These are phyloP conservation scores for Oryza punctata DNA, from an alignment of 176 grass and related monocot genomes.

Conservation along the genomic window DNA sequence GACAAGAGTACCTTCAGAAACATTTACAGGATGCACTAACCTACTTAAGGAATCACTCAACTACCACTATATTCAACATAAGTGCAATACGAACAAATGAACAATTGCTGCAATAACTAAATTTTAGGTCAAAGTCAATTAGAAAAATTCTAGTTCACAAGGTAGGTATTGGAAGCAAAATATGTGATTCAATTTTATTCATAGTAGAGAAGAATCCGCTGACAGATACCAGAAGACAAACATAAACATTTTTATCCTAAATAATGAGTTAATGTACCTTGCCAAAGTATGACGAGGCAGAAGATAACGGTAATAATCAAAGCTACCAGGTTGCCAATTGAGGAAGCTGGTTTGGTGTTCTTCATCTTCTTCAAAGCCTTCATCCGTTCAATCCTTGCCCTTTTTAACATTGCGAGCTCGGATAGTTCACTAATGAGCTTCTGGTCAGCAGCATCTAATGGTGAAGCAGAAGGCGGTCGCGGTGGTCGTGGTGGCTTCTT, in stretches of 20 bases:
- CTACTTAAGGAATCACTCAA: neutral
- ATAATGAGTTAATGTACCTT: constrained; percentile 52
- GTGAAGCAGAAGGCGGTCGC: constrained; percentile 18
- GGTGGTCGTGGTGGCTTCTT: constrained; percentile 80
- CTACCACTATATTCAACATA: neutral
- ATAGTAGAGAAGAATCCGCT: neutral
- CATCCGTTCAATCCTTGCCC: constrained; percentile 76
- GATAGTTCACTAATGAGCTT: constrained; percentile 74
- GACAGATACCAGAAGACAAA: neutral
- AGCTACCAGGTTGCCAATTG: constrained; percentile 56
- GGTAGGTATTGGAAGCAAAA: neutral
- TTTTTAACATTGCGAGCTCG: constrained; percentile 63
- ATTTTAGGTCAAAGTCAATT: neutral
- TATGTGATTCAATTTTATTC: neutral
- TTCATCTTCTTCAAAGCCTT: constrained; percentile 72
- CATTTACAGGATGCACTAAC: neutral
- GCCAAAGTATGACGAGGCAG: constrained; percentile 81
- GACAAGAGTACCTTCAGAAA: neutral
- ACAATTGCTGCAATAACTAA: neutral
- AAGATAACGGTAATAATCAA: constrained; percentile 71
- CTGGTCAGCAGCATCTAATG: constrained; percentile 64
- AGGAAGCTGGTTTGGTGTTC: constrained; percentile 57
- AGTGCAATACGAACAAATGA: neutral
- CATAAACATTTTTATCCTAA: neutral
- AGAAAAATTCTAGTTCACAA: constrained; percentile 17